Evolutionary conservation across 2,329 filamentous ascomycete genomes (phyloP), one percentile per base, ranked within the genome.

Genomic region (Metarhizium humberi): DNA sequence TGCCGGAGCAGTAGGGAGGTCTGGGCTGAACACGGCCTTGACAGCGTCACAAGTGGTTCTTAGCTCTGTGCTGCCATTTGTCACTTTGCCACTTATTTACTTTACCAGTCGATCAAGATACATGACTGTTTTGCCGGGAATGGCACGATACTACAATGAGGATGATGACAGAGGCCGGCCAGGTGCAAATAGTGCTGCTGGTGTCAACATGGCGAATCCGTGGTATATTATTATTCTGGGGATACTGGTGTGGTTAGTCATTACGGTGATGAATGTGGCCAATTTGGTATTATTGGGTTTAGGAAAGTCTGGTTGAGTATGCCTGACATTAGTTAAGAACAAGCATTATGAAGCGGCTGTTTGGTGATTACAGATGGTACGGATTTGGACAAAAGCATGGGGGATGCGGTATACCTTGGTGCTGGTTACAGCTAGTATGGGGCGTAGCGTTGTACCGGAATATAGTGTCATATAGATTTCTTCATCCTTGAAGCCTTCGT

Each of bases 21-120:
- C 81, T 0, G 90, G 89, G 0, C 75, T 95, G 4, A 83, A 84
- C 48, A 78, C 78, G 5, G 88, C 90, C 0, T 73, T 95, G 34
- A 89, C 87, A 32, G 90, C 80, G 0, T 86, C 80, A 3, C 90
- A 95, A 69, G 89, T 95, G 6, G 87, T 82, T 0, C 75, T 95
- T 14, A 90, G 85, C 62, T 79, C 92, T 11, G 87, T 91, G 13
- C 68, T 95, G 52, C 90, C 90, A 0, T 92, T 95, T 65, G 82
- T 92, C n/a, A 84, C 82, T 1, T 88, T 89, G 1, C 90, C 90
- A 2, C 73, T 95, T 36, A 86, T 95, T 55, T 95, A 88, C 71
- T 95, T 95, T 64, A 95, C 90, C 0, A 89, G 87, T 62, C 78
- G 86, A 47, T 81, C 84, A 61, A 83, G 83, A 64, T 94, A 87